Evolutionary conservation across 805 yeast genomes (phyloP).

Genomic region (Lipomyces japonicus): DNA sequence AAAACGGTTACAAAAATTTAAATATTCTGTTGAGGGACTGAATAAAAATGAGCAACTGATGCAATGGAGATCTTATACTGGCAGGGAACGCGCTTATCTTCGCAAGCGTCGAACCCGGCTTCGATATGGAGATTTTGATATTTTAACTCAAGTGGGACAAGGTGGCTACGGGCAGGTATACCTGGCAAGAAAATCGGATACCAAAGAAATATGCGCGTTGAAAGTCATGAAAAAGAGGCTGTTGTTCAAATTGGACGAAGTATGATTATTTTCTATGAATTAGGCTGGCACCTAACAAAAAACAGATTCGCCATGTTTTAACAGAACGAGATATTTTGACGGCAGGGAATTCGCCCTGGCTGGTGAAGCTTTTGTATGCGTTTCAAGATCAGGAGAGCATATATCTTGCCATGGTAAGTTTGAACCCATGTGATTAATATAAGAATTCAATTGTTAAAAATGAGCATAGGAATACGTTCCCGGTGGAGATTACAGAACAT

Average conservation of each 20-base stretch:
- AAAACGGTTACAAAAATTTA: slow-evolving; percentile 71
- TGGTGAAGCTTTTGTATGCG: slow-evolving; percentile 87
- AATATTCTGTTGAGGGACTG: slow-evolving; percentile 43
- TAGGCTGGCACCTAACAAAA: not conserved
- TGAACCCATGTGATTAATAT: not conserved
- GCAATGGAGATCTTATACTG: slow-evolving; percentile 74
- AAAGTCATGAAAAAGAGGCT: slow-evolving; percentile 85
- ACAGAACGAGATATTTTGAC: slow-evolving; percentile 96
- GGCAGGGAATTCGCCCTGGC: slow-evolving; percentile 94
- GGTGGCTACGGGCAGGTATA: slow-evolving; percentile 99
- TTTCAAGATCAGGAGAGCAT: slow-evolving; percentile 90
- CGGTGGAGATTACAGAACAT: slow-evolving; percentile 96
- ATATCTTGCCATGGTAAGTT: slow-evolving; percentile 74
- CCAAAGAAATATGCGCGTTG: slow-evolving; percentile 91
- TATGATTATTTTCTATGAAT: not conserved
- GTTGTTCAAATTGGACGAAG: slow-evolving; percentile 80
- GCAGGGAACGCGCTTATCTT: slow-evolving; percentile 77
- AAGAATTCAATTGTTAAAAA: not conserved
- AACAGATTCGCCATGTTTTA: slow-evolving; percentile 75
- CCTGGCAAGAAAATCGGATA: slow-evolving; percentile 87
- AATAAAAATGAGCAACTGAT: slow-evolving; percentile 45
- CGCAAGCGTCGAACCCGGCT: slow-evolving; percentile 90
- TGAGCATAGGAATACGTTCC: slow-evolving; percentile 79
- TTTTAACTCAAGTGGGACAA: slow-evolving; percentile 97
- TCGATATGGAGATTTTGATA: slow-evolving; percentile 89